Evolutionary conservation across 2,329 filamentous ascomycete genomes (phyloP).

Genomic region (Apiospora saccharicola): DNA sequence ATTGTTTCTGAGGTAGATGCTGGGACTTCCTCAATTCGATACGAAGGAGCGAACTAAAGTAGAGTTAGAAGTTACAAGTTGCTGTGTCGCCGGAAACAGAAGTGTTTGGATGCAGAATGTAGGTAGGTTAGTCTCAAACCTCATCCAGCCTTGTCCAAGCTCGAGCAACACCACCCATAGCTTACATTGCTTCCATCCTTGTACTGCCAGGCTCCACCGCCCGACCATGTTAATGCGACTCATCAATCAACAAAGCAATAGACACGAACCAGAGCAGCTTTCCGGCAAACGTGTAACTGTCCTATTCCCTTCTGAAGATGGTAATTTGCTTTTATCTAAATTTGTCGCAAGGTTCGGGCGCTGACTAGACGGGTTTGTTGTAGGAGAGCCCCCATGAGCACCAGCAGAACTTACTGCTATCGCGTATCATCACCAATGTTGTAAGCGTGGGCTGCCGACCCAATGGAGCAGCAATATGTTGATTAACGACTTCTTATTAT

Average conservation of each 20-base stretch:
- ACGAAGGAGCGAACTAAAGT: not conserved
- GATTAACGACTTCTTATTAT: slow-evolving; percentile 13
- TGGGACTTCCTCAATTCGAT: too few relatives aligned
- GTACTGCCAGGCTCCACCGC: slow-evolving; percentile 17
- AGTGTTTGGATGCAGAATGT: not conserved
- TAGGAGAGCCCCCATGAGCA: slow-evolving; percentile 97
- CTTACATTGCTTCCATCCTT: not conserved
- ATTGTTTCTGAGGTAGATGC: not conserved
- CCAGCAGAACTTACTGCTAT: slow-evolving; percentile 91
- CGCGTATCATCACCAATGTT: slow-evolving; percentile 96
- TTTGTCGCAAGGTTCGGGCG: too few relatives aligned
- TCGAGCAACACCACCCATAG: not conserved
- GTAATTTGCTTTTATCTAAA: not conserved
- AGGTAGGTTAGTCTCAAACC: not conserved
- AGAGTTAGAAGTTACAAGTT: not conserved
- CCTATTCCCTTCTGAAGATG: not conserved
- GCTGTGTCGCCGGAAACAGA: not conserved
- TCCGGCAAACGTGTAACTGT: not conserved
- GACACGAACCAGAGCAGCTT: not conserved
- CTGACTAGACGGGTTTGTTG: not conserved
- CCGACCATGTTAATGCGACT: not conserved
- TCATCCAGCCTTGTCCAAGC: slow-evolving; percentile 14
- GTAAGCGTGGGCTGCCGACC: slow-evolving; percentile 61
- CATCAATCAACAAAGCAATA: not conserved
- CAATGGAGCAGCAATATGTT: not conserved